These are phyloP conservation scores for Saturnispora sekii DNA, from an alignment of 805 yeast species.

Conservation along the genomic window DNA sequence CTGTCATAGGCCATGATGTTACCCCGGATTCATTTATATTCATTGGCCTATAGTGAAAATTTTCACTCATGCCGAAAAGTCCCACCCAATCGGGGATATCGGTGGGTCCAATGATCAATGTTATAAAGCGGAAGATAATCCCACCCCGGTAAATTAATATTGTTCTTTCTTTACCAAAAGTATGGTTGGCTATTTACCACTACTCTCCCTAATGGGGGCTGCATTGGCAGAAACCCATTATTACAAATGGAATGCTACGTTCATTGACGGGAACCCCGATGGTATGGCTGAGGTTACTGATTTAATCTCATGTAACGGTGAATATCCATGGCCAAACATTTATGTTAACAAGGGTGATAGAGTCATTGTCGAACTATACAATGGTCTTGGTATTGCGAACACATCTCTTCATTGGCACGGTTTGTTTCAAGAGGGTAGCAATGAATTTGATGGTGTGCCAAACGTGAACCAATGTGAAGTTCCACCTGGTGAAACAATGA, in stretches of 20 bases:
- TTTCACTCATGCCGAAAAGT: neutral
- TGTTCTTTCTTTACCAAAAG: too few species aligned
- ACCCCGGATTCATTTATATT: too few species aligned
- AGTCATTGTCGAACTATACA: conserved; percentile 60
- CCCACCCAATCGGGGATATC: conserved; percentile 3
- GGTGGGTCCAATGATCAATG: neutral
- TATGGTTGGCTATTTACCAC: neutral
- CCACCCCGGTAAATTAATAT: too few species aligned
- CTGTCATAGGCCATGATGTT: too few species aligned
- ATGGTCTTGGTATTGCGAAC: conserved; percentile 58
- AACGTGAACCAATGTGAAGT: conserved; percentile 86
- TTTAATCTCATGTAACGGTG: conserved; percentile 41
- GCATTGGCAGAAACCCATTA: conserved; percentile 29
- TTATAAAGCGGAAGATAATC: too few species aligned
- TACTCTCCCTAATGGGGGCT: neutral
- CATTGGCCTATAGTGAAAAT: too few species aligned
- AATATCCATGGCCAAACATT: conserved; percentile 82
- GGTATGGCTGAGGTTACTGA: conserved; percentile 33
- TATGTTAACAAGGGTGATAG: conserved; percentile 73
- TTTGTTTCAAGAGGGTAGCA: conserved; percentile 66
- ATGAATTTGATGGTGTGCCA: conserved; percentile 87
- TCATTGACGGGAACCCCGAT: conserved; percentile 56
- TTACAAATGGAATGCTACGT: conserved; percentile 55
- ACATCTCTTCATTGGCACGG: conserved; percentile 94
- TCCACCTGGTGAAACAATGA: conserved; percentile 57